Conservation (phyloP, 345 rosid species). For the Eucalyptus leucophloia region DNA sequence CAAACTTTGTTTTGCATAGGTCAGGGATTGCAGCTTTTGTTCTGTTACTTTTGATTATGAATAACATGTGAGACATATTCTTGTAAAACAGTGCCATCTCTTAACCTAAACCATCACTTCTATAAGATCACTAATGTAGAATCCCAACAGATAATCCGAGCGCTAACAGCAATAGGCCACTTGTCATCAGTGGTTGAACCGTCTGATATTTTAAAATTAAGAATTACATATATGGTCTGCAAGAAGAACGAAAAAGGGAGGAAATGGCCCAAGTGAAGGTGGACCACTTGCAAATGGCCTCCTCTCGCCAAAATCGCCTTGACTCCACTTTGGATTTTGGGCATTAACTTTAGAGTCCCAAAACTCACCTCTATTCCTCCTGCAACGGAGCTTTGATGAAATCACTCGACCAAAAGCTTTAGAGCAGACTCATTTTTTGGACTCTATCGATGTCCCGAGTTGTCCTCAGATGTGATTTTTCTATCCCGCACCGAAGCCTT, state of each 20-base stretch:
- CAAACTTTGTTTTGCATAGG: not conserved
- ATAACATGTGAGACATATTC: not conserved
- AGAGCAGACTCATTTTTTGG: not conserved
- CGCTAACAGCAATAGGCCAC: not conserved
- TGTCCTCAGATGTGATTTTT: not conserved
- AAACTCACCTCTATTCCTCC: not conserved
- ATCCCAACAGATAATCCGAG: not conserved
- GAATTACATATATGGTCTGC: not conserved
- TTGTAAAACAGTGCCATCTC: not conserved
- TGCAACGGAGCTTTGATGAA: not conserved
- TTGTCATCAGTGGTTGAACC: not conserved
- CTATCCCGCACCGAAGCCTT: not conserved
- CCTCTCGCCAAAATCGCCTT: too few relatives aligned
- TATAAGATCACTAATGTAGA: not conserved
- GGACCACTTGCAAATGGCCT: too few relatives aligned
- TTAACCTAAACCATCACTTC: not conserved
- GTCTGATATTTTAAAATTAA: not conserved
- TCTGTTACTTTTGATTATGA: too few relatives aligned
- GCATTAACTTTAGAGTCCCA: not conserved
- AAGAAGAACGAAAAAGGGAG: too few relatives aligned
- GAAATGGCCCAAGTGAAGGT: too few relatives aligned
- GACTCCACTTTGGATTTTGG: not conserved
- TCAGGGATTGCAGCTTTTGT: not conserved
- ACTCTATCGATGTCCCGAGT: not conserved
- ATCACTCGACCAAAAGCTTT: not conserved